Conservation (phyloP, 768 basidiomycete genomes). For the Dioszegia hungarica region DNA sequence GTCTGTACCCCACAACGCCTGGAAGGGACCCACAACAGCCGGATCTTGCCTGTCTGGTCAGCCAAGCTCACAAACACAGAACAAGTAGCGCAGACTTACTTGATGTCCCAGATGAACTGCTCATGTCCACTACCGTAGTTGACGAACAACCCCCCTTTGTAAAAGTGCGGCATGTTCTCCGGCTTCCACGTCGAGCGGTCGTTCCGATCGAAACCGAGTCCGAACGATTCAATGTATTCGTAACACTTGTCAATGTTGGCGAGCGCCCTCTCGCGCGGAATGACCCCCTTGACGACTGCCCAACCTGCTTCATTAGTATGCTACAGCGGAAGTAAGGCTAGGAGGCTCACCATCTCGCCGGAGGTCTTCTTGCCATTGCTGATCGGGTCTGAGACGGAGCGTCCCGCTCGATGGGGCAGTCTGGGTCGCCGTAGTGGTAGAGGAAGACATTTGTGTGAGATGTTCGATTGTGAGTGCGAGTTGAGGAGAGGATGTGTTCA, state of each 20-base stretch:
- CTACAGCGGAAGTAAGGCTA: too few relatives aligned
- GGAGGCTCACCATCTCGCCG: not conserved
- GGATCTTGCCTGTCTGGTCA: conserved; percentile 15
- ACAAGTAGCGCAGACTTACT: conserved; percentile 1
- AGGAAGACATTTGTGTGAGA: not conserved
- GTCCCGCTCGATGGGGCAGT: not conserved
- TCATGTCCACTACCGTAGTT: conserved; percentile 34
- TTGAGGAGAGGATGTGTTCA: not conserved
- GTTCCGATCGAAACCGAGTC: conserved; percentile 41
- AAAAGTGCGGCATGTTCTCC: conserved; percentile 28
- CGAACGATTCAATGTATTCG: conserved; percentile 39
- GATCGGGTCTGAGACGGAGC: not conserved
- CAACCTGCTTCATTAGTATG: not conserved
- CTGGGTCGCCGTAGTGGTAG: not conserved
- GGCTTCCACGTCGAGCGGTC: conserved; percentile 33
- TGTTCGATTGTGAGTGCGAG: not conserved
- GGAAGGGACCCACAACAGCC: conserved; percentile 24
- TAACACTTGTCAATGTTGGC: conserved; percentile 25
- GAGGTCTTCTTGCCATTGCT: not conserved
- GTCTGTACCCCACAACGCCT: conserved; percentile 33
- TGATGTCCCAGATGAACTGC: conserved; percentile 26
- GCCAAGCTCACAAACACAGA: not conserved
- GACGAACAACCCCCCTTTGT: conserved; percentile 22
- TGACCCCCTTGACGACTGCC: conserved; percentile 14
- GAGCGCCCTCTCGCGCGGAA: conserved; percentile 21